phyloP scores from a whole-genome alignment of 2,329 filamentous ascomycete species.

The Calonectria crousiana region DNA sequence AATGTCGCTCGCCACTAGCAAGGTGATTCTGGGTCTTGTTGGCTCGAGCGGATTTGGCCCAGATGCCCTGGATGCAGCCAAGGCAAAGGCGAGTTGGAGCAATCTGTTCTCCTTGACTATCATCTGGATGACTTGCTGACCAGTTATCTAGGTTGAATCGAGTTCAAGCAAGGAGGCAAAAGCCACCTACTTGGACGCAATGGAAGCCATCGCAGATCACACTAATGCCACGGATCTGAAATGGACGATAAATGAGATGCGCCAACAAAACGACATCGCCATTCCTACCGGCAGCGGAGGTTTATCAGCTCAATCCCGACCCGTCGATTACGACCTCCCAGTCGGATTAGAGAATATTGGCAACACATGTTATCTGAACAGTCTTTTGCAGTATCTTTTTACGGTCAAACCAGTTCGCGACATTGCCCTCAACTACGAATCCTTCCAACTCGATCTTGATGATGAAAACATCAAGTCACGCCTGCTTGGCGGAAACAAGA shows the following conservation, averaged over 20 bases:
- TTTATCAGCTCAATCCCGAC: slow-evolving; percentile 1
- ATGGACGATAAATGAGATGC: slow-evolving; percentile 42
- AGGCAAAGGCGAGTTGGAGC: slow-evolving; percentile 42
- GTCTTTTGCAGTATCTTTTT: slow-evolving; percentile 94
- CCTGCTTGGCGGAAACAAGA: slow-evolving; percentile 77
- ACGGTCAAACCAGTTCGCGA: slow-evolving; percentile 86
- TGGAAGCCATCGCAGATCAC: slow-evolving; percentile 51
- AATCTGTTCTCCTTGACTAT: not conserved
- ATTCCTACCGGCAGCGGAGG: slow-evolving; percentile 16
- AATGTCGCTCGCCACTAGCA: slow-evolving; percentile 52
- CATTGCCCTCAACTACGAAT: slow-evolving; percentile 81
- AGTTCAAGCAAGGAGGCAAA: slow-evolving; percentile 46
- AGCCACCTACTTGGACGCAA: slow-evolving; percentile 49
- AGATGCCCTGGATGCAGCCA: slow-evolving; percentile 41
- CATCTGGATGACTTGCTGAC: slow-evolving; percentile 23
- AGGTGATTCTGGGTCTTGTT: slow-evolving; percentile 46
- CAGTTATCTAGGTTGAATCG: slow-evolving; percentile 39
- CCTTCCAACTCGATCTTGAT: slow-evolving; percentile 75
- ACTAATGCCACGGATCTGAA: slow-evolving; percentile 45
- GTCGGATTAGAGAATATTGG: slow-evolving; percentile 93
- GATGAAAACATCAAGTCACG: slow-evolving; percentile 74
- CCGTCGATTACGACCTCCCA: slow-evolving; percentile 69
- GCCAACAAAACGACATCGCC: slow-evolving; percentile 41
- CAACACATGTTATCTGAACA: slow-evolving; percentile 98
- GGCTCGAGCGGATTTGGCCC: slow-evolving; percentile 40